These are phyloP conservation scores for Puccinia coronata DNA, from an alignment of 1,284 basidiomycete species.

Conservation along the genomic window DNA sequence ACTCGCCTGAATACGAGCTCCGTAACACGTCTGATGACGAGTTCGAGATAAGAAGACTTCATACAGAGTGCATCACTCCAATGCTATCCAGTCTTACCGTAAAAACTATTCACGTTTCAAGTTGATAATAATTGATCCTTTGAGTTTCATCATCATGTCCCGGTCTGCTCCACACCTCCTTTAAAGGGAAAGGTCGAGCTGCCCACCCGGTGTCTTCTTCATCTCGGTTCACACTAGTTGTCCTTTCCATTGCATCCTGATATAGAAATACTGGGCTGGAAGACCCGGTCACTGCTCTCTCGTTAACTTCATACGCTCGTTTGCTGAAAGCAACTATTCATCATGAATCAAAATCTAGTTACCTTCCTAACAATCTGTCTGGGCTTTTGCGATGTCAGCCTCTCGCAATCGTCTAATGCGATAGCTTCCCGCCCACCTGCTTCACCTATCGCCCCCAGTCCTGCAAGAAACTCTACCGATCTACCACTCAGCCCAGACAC, in stretches of 20 bases:
- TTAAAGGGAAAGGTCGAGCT: neutral
- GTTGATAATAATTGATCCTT: neutral
- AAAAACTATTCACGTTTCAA: neutral
- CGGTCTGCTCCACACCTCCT: slow-evolving; percentile 19
- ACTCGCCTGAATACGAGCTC: slow-evolving; percentile 18
- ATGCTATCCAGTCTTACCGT: neutral
- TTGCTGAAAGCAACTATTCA: neutral
- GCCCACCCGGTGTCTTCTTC: neutral
- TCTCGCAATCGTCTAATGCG: neutral
- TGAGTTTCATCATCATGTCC: slow-evolving; percentile 23
- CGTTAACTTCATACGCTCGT: slow-evolving; percentile 16
- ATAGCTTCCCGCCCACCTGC: neutral
- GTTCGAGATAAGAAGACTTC: slow-evolving; percentile 18
- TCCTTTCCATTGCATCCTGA: neutral
- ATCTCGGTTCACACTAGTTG: too few species aligned
- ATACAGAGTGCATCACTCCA: slow-evolving; percentile 15
- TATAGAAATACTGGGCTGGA: neutral
- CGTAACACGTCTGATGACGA: slow-evolving; percentile 16
- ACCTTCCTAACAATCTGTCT: neutral
- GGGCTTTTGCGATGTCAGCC: neutral
- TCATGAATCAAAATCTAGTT: neutral
- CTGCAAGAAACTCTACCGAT: slow-evolving; percentile 1
- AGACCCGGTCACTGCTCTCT: neutral
- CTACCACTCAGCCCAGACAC: slow-evolving; percentile 38
- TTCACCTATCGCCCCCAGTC: slow-evolving; percentile 4